Conservation (phyloP, 306 rosid genomes). For the Leucaena leucocephala region DNA sequence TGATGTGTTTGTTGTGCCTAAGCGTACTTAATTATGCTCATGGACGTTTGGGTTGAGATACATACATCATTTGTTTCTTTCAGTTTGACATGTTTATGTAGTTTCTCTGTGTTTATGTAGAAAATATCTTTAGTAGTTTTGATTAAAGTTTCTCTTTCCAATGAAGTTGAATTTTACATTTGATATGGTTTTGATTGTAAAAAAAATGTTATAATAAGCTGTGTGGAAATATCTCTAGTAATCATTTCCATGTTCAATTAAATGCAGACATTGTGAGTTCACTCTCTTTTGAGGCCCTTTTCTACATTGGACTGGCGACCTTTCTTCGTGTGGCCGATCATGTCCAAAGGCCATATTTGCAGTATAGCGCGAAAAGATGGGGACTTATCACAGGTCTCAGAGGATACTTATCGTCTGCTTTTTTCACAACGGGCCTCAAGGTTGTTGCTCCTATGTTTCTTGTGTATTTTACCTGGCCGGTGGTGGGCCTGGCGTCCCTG, state of each 20-base stretch:
- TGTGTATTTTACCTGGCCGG: slow-evolving; percentile 61
- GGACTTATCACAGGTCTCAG: slow-evolving; percentile 89
- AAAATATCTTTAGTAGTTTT: not conserved
- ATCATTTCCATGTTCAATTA: slow-evolving; percentile 35
- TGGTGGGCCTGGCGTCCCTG: slow-evolving; percentile 57
- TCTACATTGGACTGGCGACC: slow-evolving; percentile 70
- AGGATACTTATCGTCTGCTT: slow-evolving; percentile 74
- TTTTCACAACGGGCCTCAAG: slow-evolving; percentile 71
- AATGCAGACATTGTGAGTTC: slow-evolving; percentile 69
- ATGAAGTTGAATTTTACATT: not conserved
- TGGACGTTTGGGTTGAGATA: not conserved
- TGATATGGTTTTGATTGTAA: not conserved
- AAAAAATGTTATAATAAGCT: not conserved
- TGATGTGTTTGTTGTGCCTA: slow-evolving; percentile 11
- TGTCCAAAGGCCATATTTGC: slow-evolving; percentile 88
- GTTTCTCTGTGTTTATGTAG: not conserved
- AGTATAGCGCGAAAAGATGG: slow-evolving; percentile 92
- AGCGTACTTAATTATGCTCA: slow-evolving; percentile 18
- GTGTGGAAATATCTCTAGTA: slow-evolving; percentile 5
- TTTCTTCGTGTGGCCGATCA: slow-evolving; percentile 69
- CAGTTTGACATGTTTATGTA: not conserved
- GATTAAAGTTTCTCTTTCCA: not conserved
- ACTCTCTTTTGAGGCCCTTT: slow-evolving; percentile 57
- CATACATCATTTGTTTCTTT: not conserved
- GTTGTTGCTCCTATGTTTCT: slow-evolving; percentile 62